Evolutionary conservation across 2,329 filamentous ascomycete genomes (phyloP).

Genomic region (Thielaviopsis musarum): DNA sequence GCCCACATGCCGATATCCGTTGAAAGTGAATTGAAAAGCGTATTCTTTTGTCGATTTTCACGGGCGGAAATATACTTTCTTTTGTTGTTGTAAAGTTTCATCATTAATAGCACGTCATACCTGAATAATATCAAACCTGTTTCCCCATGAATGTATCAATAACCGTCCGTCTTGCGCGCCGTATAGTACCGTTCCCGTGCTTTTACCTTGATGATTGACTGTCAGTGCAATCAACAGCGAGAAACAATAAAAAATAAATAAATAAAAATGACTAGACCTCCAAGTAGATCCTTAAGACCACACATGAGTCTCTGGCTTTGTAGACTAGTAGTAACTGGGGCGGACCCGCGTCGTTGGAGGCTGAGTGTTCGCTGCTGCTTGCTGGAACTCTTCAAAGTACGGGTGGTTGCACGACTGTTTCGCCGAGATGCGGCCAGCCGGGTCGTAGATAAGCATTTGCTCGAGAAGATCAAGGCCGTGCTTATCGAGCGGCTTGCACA

Average conservation of each 20-base stretch:
- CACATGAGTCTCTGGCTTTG: not conserved
- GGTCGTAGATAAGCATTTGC: slow-evolving; percentile 69
- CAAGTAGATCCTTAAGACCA: not conserved
- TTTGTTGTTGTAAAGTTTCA: not conserved
- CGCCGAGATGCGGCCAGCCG: slow-evolving; percentile 70
- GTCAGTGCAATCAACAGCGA: not conserved
- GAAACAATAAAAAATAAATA: not conserved
- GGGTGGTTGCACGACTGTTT: slow-evolving; percentile 75
- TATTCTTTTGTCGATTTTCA: too few species aligned
- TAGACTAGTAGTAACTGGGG: slow-evolving; percentile 1
- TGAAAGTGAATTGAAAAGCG: too few species aligned
- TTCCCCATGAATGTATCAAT: not conserved
- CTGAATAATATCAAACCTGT: not conserved
- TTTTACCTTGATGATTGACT: not conserved
- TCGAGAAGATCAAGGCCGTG: slow-evolving; percentile 51
- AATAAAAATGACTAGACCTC: not conserved
- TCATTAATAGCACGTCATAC: not conserved
- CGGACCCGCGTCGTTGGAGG: not conserved
- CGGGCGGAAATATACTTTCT: too few species aligned
- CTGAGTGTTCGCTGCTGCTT: not conserved
- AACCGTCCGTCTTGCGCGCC: not conserved
- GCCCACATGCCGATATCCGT: too few species aligned
- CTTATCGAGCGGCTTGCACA: slow-evolving; percentile 60
- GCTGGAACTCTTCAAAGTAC: slow-evolving; percentile 43
- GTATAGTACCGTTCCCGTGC: not conserved